Percentiles rank a stretch among this genome's conserved stretches.
These are phyloP conservation scores for Rhynchosporium graminicola DNA, from an alignment of 2,329 filamentous ascomycete species.

Conservation along the genomic window DNA sequence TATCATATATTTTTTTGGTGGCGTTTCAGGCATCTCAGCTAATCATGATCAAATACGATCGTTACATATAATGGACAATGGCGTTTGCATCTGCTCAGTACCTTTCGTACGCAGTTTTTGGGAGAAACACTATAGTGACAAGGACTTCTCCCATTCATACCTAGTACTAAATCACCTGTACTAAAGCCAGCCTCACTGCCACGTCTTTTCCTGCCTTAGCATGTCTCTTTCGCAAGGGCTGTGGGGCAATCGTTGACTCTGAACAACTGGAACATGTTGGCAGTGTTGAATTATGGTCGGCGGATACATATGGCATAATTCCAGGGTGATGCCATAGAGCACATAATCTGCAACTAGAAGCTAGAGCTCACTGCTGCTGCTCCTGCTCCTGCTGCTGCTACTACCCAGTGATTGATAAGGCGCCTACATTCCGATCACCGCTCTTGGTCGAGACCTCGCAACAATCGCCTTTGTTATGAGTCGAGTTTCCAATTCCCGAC, in stretches of 20 bases:
- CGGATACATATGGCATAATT: conserved; percentile 34
- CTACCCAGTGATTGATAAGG: not conserved
- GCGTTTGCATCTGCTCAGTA: not conserved
- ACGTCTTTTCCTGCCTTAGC: not conserved
- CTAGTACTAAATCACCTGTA: not conserved
- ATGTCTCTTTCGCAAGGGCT: not conserved
- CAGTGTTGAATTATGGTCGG: too few species aligned
- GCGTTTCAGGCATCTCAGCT: not conserved
- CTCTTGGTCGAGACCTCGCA: conserved; percentile 18
- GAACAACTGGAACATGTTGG: too few species aligned
- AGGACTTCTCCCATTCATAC: not conserved
- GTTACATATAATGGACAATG: not conserved
- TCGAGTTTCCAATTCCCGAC: not conserved
- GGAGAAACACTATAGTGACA: not conserved
- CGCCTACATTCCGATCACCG: conserved; percentile 4
- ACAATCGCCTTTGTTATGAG: conserved; percentile 25
- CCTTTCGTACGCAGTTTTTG: not conserved
- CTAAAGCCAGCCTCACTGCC: conserved; percentile 2
- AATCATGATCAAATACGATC: not conserved
- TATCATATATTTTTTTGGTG: conserved; percentile 2
- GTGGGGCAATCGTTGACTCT: not conserved
- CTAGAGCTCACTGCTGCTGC: conserved; percentile 15
- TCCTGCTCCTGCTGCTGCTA: not conserved
- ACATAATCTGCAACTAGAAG: conserved; percentile 28
- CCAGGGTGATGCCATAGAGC: conserved; percentile 31